Evolutionary conservation across 805 yeast species (phyloP).

Genomic region (Monosporozyma yasuniensis): DNA sequence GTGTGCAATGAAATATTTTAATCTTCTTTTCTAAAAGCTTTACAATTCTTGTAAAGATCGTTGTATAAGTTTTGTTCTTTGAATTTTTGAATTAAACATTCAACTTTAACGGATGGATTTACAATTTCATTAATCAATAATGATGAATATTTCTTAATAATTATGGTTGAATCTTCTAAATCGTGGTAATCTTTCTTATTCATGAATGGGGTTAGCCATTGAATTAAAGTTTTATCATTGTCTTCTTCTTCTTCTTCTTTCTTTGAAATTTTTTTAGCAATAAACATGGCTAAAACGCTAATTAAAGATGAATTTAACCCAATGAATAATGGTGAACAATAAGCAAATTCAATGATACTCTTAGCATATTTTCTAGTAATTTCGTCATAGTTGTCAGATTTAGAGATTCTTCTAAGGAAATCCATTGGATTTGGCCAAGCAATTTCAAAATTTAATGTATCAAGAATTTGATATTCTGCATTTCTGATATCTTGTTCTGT

Average conservation of each 20-base stretch:
- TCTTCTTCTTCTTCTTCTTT: slow-evolving; percentile 19
- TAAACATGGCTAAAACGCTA: slow-evolving; percentile 78
- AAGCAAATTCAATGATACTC: slow-evolving; percentile 66
- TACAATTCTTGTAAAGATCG: slow-evolving; percentile 15
- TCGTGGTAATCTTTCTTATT: slow-evolving; percentile 16
- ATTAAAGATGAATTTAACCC: slow-evolving; percentile 66
- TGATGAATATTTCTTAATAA: slow-evolving; percentile 14
- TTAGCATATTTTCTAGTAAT: slow-evolving; percentile 78
- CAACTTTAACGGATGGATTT: slow-evolving; percentile 24
- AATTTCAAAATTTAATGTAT: slow-evolving; percentile 62
- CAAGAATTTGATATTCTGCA: slow-evolving; percentile 73
- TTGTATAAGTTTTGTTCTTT: slow-evolving; percentile 14
- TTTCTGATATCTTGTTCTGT: slow-evolving; percentile 72
- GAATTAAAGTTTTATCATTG: slow-evolving; percentile 12
- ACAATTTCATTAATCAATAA: slow-evolving; percentile 24
- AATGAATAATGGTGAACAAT: slow-evolving; percentile 67
- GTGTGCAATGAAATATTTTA: background rate
- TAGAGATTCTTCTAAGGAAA: slow-evolving; percentile 75
- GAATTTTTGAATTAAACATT: slow-evolving; percentile 20
- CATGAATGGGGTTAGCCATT: background rate
- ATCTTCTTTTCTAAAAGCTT: background rate
- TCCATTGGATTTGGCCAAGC: slow-evolving; percentile 86
- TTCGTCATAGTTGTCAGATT: slow-evolving; percentile 82
- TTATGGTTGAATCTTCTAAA: slow-evolving; percentile 9
- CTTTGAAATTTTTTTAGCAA: slow-evolving; percentile 52